Evolutionary conservation across 257 asterid genomes (phyloP), one percentile per base, ranked within the genome.

Genomic region (Coffea eugenioides): DNA sequence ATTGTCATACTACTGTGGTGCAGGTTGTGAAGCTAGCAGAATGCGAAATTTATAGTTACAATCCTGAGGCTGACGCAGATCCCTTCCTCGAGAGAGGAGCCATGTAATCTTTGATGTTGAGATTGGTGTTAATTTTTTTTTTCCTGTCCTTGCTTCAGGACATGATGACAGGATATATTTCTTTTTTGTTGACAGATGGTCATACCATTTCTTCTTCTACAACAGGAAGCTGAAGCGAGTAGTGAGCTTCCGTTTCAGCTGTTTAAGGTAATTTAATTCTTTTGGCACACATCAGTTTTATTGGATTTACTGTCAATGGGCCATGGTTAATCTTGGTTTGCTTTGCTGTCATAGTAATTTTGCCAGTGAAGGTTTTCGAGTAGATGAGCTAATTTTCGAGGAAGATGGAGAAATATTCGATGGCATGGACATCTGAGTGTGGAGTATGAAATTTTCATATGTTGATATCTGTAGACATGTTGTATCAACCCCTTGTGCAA

Each of bases 181-280:
- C 67, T 80, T 74, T 77, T 69, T 18, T 69, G 79, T 49, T 76
- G 79, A 57, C 90, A 96, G 99, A 89, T 96, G 98, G 98, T 91
- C 97, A 1, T 92, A 89, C 80, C 94, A 94, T 88, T 92, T 94
- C 91, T 96, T 96, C 91, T 96, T 96, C 91, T 96, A 96, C 92
- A 92, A 94, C 81, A 88, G 97, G 83, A 92, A 86, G 86, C 91
- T 92, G 83, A 94, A 90, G 86, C 97, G 99, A 4, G 92, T 96
- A 39, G 97, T 94, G 68, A 92, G 93, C 93, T 92, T 94, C 73
- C 96, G 91, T 65, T 96, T 94, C 86, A 88, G 95, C 93, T 96
- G 99, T 80, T 65, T 90, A 82, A 96, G 99, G 98, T 94, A 89
- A 82, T 75, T 69, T 15, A 16, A 27, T 36, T 52, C 62, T 68